A percentile compares a stretch with the other conserved stretches of the same genome.
Evolutionary conservation across 805 yeast genomes (phyloP).

Genomic region (Scheffersomyces stipitis): DNA sequence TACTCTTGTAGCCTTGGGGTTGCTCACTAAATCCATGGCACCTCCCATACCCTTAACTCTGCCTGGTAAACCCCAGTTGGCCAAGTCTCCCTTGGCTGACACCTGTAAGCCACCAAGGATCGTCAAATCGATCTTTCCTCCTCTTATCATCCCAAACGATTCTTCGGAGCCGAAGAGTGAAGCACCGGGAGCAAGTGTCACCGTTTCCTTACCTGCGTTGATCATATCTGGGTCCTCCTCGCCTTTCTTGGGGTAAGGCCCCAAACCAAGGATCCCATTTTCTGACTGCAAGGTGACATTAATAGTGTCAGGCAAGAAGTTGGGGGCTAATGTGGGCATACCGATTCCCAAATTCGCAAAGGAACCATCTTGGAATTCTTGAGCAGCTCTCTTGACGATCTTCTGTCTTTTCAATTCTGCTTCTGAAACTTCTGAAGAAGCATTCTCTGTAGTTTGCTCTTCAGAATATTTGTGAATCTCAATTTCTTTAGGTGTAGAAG

Average conservation of each 20-base stretch:
- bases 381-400: slow-evolving; percentile 45
- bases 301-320: slow-evolving; percentile 32
- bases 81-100: slow-evolving; percentile 47
- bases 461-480: slow-evolving; percentile 33
- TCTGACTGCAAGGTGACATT: slow-evolving; percentile 47
- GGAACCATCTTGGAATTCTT: slow-evolving; percentile 44
- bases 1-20: slow-evolving; percentile 44
- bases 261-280: slow-evolving; percentile 51
- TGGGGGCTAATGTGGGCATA: slow-evolving; percentile 50
- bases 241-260: slow-evolving; percentile 44
- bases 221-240: slow-evolving; percentile 48
- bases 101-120: slow-evolving; percentile 53
- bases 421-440: slow-evolving; percentile 6
- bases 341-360: slow-evolving; percentile 51
- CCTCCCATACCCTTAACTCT: slow-evolving; percentile 55
- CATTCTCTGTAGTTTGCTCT: slow-evolving; percentile 1
- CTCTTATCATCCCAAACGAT: slow-evolving; percentile 50
- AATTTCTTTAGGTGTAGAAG: slow-evolving; percentile 43
- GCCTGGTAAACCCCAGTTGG: slow-evolving; percentile 55
- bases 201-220: slow-evolving; percentile 54
- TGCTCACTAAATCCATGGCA: slow-evolving; percentile 53
- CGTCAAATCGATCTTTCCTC: slow-evolving; percentile 45
- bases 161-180: slow-evolving; percentile 50
- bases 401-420: slow-evolving; percentile 23
- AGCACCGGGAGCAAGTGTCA: slow-evolving; percentile 46